These are phyloP conservation scores for Rhipidocladum racemiflorum DNA, from an alignment of 176 grass and related monocot genomes.

Conservation along the genomic window DNA sequence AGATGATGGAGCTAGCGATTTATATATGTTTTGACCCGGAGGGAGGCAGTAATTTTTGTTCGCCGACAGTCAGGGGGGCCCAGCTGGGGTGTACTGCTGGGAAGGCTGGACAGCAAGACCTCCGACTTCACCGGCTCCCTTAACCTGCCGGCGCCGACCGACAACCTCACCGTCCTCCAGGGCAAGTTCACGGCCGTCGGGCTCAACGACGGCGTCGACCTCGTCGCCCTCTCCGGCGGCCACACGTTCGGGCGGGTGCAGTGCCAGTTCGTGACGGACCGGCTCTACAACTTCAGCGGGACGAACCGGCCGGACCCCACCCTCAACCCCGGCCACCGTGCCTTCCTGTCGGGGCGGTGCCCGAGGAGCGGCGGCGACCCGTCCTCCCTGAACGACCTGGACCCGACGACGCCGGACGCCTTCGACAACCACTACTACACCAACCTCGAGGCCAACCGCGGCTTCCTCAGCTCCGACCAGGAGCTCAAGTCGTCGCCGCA, in stretches of 20 bases:
- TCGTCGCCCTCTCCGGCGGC: constrained; percentile 65
- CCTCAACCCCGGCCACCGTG: constrained; percentile 1
- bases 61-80: constrained; percentile 53
- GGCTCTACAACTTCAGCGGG: constrained; percentile 62
- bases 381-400: constrained; percentile 27
- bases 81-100: constrained; percentile 46
- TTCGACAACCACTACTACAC: constrained; percentile 74
- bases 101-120: constrained; percentile 51
- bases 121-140: constrained; percentile 8
- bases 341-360: constrained; percentile 29
- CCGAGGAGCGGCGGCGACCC: constrained; percentile 8
- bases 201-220: constrained; percentile 32
- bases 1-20: no score
- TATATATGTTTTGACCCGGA: no score
- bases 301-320: constrained; percentile 48
- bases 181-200: not conserved
- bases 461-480: constrained; percentile 57
- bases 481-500: constrained; percentile 41
- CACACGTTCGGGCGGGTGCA: constrained; percentile 65
- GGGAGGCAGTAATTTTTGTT: not conserved
- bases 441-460: constrained; percentile 37
- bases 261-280: constrained; percentile 36
- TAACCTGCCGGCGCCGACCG: constrained; percentile 36
- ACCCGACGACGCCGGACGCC: constrained; percentile 44
- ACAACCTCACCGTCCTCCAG: constrained; percentile 24